phyloP scores from a whole-genome alignment of 805 yeast genomes.

The Saccharomycopsis synnaedendra region DNA sequence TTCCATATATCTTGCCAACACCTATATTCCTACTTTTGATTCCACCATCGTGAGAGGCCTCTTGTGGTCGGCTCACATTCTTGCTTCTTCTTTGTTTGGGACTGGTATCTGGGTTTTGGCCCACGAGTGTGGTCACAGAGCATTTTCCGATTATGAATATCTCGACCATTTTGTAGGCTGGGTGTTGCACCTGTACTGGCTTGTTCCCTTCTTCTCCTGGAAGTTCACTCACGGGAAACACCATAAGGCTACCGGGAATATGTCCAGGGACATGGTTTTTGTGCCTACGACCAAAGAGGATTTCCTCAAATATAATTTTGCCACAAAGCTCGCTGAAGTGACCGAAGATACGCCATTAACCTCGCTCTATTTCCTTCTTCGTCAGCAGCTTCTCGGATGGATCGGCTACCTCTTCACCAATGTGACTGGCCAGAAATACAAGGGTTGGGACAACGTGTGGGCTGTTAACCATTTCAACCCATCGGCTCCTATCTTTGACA shows the following conservation, averaged over 20 bases:
- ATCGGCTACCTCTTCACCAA: conserved; percentile 50
- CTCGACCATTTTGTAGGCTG: conserved; percentile 77
- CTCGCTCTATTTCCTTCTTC: conserved; percentile 41
- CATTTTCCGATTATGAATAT: conserved; percentile 61
- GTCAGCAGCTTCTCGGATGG: conserved; percentile 79
- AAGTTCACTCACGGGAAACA: conserved; percentile 75
- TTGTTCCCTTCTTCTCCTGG: conserved; percentile 88
- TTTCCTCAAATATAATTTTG: conserved; percentile 32
- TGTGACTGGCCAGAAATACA: conserved; percentile 65
- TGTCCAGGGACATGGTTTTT: conserved; percentile 75
- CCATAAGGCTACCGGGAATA: conserved; percentile 83
- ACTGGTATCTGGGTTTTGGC: conserved; percentile 61
- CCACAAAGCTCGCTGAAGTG: conserved; percentile 37
- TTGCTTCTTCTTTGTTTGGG: conserved; percentile 43
- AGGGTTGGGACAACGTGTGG: conserved; percentile 28
- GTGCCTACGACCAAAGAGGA: conserved; percentile 60
- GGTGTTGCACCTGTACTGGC: conserved; percentile 64
- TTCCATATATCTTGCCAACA: conserved; percentile 35
- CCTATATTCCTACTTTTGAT: conserved; percentile 28
- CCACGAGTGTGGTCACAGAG: conserved; percentile 88
- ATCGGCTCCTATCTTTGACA: conserved; percentile 60
- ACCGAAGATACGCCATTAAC: conserved; percentile 67
- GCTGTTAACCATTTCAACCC: conserved; percentile 64
- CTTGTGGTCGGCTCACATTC: conserved; percentile 48
- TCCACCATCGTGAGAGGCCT: conserved; percentile 35